Base-by-base conservation (phyloP, 805 yeast species). In the Candida alai region DNA sequence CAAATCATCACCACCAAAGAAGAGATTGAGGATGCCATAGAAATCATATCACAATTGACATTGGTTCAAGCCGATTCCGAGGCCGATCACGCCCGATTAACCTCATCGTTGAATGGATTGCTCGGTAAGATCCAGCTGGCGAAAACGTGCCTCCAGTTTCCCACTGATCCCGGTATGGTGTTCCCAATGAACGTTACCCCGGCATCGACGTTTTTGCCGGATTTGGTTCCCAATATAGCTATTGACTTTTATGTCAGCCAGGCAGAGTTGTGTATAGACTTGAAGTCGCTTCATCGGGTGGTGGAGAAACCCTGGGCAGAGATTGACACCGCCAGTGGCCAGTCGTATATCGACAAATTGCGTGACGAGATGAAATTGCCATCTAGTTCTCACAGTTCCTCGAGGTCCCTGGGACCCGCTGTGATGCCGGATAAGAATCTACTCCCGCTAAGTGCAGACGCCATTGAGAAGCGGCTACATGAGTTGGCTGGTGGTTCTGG, bases 221-320 rank as follows among this genome's bases (percentile, higher is more conserved):
- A 53, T 16, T 47, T 78, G 30, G 26, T 43, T 5, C 73, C 77
- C 10, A 54, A 60, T 8, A 58, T 79, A 4, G 60, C 80, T 2
- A 49, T 81, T 26, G 90, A 83, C 46, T 45, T 80, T 18, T 73
- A 73, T 35, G 57, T 81, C 15, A 65, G 70, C 41, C 80, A 77
- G 51, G 77, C 80, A 14, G 88, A 83, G 46, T 51, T 81, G 3
- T 66, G 80, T 16, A 54, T 80, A 5, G 88, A 81, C 35, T 56
- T 80, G 37, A 73, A 76, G 47, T 68, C 70, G 33, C 49, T 81
- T 23, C 62, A 58, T 21, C 56, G 56, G 15, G 68, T 81, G 6
- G 66, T 66, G 0, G 76, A 72, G 40, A 64, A 61, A 37, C 89
- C 89, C 1, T 83, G 89, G 89, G 59, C 72, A 39, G 58, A 66